Percentiles rank a stretch among this genome's conserved stretches.
Evolutionary conservation across 2,329 filamentous ascomycete species (phyloP).

Genomic region (Phialocephala subalpina): DNA sequence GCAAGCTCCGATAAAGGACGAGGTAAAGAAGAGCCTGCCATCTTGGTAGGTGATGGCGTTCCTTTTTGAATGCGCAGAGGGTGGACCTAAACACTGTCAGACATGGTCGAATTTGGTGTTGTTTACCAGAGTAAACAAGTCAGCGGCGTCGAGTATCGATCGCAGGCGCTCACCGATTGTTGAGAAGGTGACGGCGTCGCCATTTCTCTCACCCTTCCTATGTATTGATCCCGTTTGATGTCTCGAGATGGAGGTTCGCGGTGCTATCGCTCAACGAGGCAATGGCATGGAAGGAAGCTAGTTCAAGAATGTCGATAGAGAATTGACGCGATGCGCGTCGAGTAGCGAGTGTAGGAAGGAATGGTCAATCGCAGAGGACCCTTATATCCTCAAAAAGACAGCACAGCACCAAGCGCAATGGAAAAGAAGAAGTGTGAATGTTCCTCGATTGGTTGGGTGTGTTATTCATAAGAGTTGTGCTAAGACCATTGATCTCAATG

Average conservation of each 20-base stretch:
- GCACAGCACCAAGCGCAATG: conserved; percentile 3
- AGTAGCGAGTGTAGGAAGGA: conserved; percentile 20
- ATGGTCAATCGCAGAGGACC: conserved; percentile 4
- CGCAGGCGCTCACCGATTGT: conserved; percentile 13
- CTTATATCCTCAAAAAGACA: conserved; percentile 9
- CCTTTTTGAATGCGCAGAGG: conserved; percentile 82
- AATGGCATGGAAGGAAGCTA: conserved; percentile 29
- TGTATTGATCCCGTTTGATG: neutral
- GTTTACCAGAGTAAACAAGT: conserved; percentile 11
- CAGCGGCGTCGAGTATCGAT: neutral
- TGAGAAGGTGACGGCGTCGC: conserved; percentile 3
- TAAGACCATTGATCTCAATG: conserved; percentile 4
- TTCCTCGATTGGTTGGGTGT: conserved; percentile 15
- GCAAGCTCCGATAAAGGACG: conserved; percentile 90
- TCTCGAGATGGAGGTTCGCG: neutral
- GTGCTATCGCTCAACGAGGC: conserved; percentile 23
- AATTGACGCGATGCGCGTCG: conserved; percentile 31
- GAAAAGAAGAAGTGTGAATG: conserved; percentile 18
- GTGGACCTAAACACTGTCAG: conserved; percentile 62
- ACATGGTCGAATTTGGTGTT: conserved; percentile 5
- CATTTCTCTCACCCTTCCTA: neutral
- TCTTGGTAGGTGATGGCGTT: conserved; percentile 69
- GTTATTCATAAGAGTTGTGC: conserved; percentile 7
- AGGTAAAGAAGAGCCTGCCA: conserved; percentile 62
- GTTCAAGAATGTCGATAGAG: conserved; percentile 21